Conservation (phyloP, 495 filamentous ascomycete genomes). For the Jackrogersella multiformis region DNA sequence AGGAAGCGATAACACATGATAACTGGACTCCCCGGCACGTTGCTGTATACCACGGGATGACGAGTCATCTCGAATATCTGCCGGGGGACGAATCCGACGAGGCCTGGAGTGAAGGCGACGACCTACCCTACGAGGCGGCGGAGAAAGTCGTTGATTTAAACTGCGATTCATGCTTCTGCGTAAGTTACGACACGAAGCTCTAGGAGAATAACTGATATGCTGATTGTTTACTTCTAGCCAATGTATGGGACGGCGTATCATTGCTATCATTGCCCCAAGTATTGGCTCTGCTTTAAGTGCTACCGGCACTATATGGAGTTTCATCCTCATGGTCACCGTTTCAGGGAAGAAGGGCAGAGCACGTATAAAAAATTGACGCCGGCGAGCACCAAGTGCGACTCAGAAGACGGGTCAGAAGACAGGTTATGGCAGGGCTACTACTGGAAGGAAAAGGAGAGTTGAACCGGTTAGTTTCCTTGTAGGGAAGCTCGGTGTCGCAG, state of each 20-base stretch:
- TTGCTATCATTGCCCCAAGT: conserved; percentile 9
- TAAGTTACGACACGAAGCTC: no score
- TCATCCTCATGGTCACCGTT: conserved; percentile 17
- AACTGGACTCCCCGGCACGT: conserved; percentile 27
- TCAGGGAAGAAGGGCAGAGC: no score
- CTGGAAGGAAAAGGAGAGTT: no score
- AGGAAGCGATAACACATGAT: conserved; percentile 16
- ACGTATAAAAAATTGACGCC: no score
- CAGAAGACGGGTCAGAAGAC: no score
- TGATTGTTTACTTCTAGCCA: background rate
- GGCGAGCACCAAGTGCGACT: no score
- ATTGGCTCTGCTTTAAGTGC: conserved; percentile 25
- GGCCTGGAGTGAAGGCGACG: conserved; percentile 10
- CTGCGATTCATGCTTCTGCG: conserved; percentile 20
- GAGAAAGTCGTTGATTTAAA: background rate
- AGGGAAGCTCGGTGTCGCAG: no score
- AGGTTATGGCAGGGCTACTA: no score
- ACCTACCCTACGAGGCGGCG: conserved; percentile 13
- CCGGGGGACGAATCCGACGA: conserved; percentile 5
- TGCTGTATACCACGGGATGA: conserved; percentile 10
- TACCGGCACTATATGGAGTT: conserved; percentile 11
- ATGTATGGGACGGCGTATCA: conserved; percentile 12
- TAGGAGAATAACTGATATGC: background rate
- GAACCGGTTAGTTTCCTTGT: no score
- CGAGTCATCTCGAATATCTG: conserved; percentile 1